Conservation (phyloP, 805 yeast species). For the Metschnikowia aberdeeniae region DNA sequence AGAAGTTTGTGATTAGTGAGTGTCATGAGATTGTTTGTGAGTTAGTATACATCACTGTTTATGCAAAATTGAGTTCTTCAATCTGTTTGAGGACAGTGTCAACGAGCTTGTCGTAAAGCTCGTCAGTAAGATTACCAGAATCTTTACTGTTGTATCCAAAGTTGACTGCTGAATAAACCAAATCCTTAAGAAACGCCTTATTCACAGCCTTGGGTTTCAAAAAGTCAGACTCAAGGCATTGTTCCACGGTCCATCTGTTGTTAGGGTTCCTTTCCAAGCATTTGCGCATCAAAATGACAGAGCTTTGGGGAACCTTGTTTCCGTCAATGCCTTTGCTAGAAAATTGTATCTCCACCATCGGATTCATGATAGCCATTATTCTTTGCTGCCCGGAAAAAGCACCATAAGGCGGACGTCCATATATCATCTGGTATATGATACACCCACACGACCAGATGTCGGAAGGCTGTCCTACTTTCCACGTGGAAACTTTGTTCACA, state of each 20-base stretch:
- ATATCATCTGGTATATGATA: conserved; percentile 90
- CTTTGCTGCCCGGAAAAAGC: conserved; percentile 71
- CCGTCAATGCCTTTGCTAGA: conserved; percentile 62
- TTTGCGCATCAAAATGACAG: conserved; percentile 63
- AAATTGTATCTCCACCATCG: conserved; percentile 65
- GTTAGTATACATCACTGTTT: conserved; percentile 7
- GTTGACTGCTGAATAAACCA: conserved; percentile 72
- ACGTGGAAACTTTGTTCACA: conserved; percentile 29
- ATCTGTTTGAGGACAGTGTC: conserved; percentile 55
- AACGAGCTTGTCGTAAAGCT: conserved; percentile 39
- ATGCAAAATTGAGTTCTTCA: conserved; percentile 32
- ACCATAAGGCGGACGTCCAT: conserved; percentile 90
- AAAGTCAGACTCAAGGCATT: conserved; percentile 61
- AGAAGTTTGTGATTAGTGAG: too few relatives aligned
- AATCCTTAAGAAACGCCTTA: conserved; percentile 58
- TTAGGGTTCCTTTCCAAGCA: conserved; percentile 72
- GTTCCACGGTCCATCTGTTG: conserved; percentile 59
- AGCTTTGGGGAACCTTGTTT: conserved; percentile 60
- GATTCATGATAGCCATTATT: conserved; percentile 80
- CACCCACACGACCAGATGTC: conserved; percentile 99
- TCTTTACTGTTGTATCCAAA: conserved; percentile 53
- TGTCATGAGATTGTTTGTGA: too few relatives aligned
- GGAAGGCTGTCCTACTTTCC: conserved; percentile 91
- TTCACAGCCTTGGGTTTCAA: conserved; percentile 73
- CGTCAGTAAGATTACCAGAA: conserved; percentile 35